A percentile compares a stretch with the other conserved stretches of the same genome.
These are phyloP conservation scores for Vitis hybrid DNA, from an alignment of 177 flowering plant species.

Conservation along the genomic window DNA sequence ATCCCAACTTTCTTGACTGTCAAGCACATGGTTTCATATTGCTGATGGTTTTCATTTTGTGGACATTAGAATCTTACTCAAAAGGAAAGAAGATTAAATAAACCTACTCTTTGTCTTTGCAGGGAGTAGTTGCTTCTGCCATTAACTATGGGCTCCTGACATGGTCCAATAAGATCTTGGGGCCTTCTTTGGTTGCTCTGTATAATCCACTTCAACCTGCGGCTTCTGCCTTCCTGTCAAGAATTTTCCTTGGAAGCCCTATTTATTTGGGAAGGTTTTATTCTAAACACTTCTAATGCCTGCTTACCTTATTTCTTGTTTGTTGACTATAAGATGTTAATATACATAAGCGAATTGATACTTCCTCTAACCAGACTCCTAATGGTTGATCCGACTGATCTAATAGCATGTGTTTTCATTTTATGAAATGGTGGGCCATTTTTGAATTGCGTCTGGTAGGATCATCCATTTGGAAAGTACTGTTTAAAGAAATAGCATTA, in stretches of 20 bases:
- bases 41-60: background rate
- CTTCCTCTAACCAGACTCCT: too few relatives aligned
- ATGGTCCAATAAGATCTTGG: conserved; percentile 92
- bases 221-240: conserved; percentile 81
- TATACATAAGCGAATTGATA: background rate
- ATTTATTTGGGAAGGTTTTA: conserved; percentile 90
- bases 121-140: conserved; percentile 96
- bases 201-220: conserved; percentile 97
- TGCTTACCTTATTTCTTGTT: background rate
- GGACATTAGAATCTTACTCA: background rate
- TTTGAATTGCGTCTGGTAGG: too few relatives aligned
- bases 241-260: conserved; percentile 87
- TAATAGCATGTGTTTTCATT: background rate
- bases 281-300: conserved; percentile 6
- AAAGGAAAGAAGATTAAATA: background rate
- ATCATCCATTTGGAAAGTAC: too few relatives aligned
- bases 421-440: too few relatives aligned
- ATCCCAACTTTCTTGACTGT: too few relatives aligned
- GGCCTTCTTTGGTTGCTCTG: conserved; percentile 89
- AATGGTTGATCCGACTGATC: background rate
- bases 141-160: conserved; percentile 84
- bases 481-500: too few relatives aligned
- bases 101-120: conserved; percentile 17
- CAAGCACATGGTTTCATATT: background rate
- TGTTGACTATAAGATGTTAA: background rate